Base-by-base conservation (phyloP, 2,329 filamentous ascomycete species). In the Pseudopithomyces chartarum region DNA sequence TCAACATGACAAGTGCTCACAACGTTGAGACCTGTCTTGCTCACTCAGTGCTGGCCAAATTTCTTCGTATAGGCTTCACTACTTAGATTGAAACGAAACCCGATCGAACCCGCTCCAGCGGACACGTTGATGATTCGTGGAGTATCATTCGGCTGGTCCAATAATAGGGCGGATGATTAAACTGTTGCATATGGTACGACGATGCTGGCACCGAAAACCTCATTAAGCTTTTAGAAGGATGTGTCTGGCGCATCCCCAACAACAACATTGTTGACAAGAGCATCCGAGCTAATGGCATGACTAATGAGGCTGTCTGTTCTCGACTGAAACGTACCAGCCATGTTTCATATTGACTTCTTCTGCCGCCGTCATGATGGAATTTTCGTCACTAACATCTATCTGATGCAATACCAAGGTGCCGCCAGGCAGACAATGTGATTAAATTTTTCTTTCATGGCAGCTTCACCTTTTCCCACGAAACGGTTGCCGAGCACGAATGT, bases 361-460 rank as follows among this genome's bases (percentile, higher is more conserved):
- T 10, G 69, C 76, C 6, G 78, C 79, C 1, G 61, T 54, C 7
- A 54, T 53, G 57, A 82, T 78, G 44, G 76, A 79, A 6, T 68
- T 63, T 54, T 81, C 78, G 34, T 68, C 72, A 10, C 65, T 73
- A 12, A 81, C 67, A 61, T 82, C 78, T 29, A 82, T 69, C 20
- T 75, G 65, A 2, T 80, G 55, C 6, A 74, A 52, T 32, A 78
- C 74, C n/a, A 77, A 66, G 0, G 66, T 65, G n/a, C n/a, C 26
- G 5, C 67, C 69, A 17, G 62, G 59, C 1, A 60, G 52, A 7
- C 52, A 48, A 2, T 45, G 70, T 42, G 49, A 58, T 57, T 33
- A 66, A 53, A 71, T 56, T 11, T 56, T 11, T 63, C 52, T 36
- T 65, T 44, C 11, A 69, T 34, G 2, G 64, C 66, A 3, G 70